Base-by-base conservation (phyloP, 345 rosid genomes). In the Xanthoceras sorbifolium region DNA sequence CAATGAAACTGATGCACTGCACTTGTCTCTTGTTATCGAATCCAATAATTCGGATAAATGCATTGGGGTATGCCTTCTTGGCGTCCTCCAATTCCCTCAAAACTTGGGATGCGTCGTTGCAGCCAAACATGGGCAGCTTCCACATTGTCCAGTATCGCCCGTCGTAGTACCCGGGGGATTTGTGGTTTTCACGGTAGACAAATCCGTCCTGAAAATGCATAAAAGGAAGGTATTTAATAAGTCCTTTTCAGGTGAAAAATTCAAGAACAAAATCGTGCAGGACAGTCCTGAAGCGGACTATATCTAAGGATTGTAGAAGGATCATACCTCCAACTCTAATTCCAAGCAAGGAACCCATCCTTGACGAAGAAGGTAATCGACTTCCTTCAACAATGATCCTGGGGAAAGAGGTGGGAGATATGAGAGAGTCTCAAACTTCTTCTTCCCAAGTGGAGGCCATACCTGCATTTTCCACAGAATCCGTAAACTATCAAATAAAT, bases 341-440 rank as follows among this genome's bases (percentile, higher is more conserved):
- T 90, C 92, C 77, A 90, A 82, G 82, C 92, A 87, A 42, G 94
- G 92, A 79, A 90, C 26, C 94, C 91, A 90, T 52, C 81, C 76
- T 31, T 11, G 72, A 52, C 89, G 84, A 57, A 87, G 38, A 76
- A 90, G 92, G 89, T 88, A 90, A 5, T 79, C 80, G 0, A 89
- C 79, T 85, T 90, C 90, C 83, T 76, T 81, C 0, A 23, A 74
- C 80, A 89, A 81, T 10, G 77, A 52, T 1, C 67, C 77, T 0
- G 23, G 57, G 2, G 74, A n/a, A 44, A 87, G 86, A 48, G 72
- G 76, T 17, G 85, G 92, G 17, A 90, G 90, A 83, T 86, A 80
- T 2, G 87, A 86, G 15, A 83, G 86, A 10, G 89, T 86, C 85
- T 83, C 89, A 42, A 71, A 83, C 71, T 68, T 77, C 85, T 77